Evolutionary conservation across 2,329 filamentous ascomycete genomes (phyloP).

Genomic region (Aspergillus alliaceus): DNA sequence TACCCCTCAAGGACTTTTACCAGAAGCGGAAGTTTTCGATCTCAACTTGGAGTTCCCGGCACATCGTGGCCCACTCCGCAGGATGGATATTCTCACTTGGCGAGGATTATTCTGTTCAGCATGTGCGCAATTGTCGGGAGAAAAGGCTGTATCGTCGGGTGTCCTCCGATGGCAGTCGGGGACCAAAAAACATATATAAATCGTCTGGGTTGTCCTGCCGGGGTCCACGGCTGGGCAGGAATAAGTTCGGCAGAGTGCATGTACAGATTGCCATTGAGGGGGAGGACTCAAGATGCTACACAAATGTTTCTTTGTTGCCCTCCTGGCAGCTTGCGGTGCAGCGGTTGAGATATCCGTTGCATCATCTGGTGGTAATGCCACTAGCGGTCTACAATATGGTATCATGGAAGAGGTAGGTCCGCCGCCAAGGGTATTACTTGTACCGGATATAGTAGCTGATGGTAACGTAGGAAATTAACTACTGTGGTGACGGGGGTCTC

Average conservation of each 20-base stretch:
- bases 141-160: not conserved
- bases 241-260: conserved; percentile 12
- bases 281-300: conserved; percentile 18
- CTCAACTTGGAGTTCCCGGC: not conserved
- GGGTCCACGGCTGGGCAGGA: not conserved
- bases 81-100: not conserved
- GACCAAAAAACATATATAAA: conserved; percentile 7
- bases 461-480: conserved; percentile 28
- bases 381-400: conserved; percentile 29
- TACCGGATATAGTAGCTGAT: not conserved
- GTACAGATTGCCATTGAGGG: not conserved
- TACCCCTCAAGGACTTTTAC: conserved; percentile 16
- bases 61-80: not conserved
- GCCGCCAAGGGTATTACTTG: not conserved
- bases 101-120: not conserved
- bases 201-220: not conserved
- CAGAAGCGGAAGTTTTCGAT: conserved; percentile 3
- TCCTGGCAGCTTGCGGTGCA: conserved; percentile 25
- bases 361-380: conserved; percentile 30
- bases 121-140: not conserved
- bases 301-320: conserved; percentile 23
- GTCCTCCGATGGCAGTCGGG: not conserved
- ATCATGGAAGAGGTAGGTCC: conserved; percentile 30
- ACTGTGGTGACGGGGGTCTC: conserved; percentile 34
- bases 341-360: conserved; percentile 29